Evolutionary conservation across 805 yeast species (phyloP).

Genomic region (Lachancea thermotolerans): DNA sequence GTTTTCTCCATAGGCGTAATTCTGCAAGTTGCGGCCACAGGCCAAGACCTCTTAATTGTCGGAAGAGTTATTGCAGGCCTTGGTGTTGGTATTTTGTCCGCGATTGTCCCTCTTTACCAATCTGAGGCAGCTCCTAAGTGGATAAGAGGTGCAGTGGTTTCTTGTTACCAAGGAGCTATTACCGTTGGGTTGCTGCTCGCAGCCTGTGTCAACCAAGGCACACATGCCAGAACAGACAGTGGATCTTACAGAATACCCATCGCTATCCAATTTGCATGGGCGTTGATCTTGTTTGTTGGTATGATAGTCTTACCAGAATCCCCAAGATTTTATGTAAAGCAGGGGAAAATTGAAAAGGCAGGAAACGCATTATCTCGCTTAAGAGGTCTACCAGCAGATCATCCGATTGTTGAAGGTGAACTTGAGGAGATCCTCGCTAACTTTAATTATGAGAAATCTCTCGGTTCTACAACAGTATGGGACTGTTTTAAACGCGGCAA

Average conservation of each 20-base stretch:
- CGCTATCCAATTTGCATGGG: conserved; percentile 50
- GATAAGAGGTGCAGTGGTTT: conserved; percentile 72
- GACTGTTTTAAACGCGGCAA: conserved; percentile 57
- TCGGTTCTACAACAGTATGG: conserved; percentile 61
- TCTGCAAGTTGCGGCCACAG: conserved; percentile 41
- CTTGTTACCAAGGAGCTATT: conserved; percentile 65
- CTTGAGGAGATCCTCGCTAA: conserved; percentile 53
- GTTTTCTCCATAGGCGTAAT: conserved; percentile 48
- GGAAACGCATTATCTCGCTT: conserved; percentile 51
- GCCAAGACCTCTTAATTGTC: conserved; percentile 45
- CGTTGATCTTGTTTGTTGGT: conserved; percentile 34
- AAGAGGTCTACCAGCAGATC: conserved; percentile 48
- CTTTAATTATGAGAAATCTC: conserved; percentile 51
- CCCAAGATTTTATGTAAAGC: conserved; percentile 59
- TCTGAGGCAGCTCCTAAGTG: conserved; percentile 79
- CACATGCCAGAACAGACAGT: conserved; percentile 41
- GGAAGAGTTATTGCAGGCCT: conserved; percentile 68
- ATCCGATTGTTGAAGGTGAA: conserved; percentile 51
- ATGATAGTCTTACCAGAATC: conserved; percentile 62
- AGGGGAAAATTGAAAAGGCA: conserved; percentile 54
- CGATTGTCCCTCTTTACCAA: conserved; percentile 68
- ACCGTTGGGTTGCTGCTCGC: conserved; percentile 72
- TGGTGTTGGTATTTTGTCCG: conserved; percentile 69
- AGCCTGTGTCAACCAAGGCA: conserved; percentile 57
- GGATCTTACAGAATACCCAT: conserved; percentile 49